These are phyloP conservation scores for Pseudocercospora fijiensis DNA, from an alignment of 2,329 filamentous ascomycete species.

Conservation along the genomic window DNA sequence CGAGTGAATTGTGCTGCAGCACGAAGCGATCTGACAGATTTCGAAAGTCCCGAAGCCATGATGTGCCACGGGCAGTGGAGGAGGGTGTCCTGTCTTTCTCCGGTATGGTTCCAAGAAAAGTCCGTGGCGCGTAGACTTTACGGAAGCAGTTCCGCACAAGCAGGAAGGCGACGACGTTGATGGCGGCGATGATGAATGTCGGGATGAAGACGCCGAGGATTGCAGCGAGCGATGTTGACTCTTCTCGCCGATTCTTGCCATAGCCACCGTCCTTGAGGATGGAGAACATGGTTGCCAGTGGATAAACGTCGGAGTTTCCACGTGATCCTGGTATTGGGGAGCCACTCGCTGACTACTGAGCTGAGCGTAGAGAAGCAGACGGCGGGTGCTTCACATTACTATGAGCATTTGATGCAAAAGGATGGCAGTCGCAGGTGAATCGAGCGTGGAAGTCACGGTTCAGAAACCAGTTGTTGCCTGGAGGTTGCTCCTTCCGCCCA, in stretches of 20 bases:
- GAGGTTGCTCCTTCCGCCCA: neutral
- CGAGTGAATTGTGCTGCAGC: conserved; percentile 50
- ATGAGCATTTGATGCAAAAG: neutral
- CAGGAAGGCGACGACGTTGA: conserved; percentile 35
- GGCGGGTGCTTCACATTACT: neutral
- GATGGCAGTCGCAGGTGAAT: neutral
- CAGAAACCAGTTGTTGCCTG: neutral
- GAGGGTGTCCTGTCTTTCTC: conserved; percentile 37
- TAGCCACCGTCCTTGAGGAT: conserved; percentile 23
- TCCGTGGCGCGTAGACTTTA: conserved; percentile 38
- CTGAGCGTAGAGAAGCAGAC: neutral
- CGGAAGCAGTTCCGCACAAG: conserved; percentile 34
- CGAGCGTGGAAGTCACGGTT: neutral
- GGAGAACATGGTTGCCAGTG: conserved; percentile 16
- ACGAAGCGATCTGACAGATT: conserved; percentile 47
- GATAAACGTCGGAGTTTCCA: neutral
- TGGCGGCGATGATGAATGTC: conserved; percentile 32
- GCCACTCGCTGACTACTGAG: neutral
- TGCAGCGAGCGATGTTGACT: conserved; percentile 34
- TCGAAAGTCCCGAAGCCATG: conserved; percentile 53
- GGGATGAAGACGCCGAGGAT: conserved; percentile 38
- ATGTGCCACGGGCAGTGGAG: conserved; percentile 26
- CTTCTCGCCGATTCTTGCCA: conserved; percentile 30
- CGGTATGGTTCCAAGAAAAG: conserved; percentile 36
- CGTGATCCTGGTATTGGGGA: neutral